These are phyloP conservation scores for Sungouiozyma intestinalis DNA, from an alignment of 805 yeast genomes.

Conservation along the genomic window DNA sequence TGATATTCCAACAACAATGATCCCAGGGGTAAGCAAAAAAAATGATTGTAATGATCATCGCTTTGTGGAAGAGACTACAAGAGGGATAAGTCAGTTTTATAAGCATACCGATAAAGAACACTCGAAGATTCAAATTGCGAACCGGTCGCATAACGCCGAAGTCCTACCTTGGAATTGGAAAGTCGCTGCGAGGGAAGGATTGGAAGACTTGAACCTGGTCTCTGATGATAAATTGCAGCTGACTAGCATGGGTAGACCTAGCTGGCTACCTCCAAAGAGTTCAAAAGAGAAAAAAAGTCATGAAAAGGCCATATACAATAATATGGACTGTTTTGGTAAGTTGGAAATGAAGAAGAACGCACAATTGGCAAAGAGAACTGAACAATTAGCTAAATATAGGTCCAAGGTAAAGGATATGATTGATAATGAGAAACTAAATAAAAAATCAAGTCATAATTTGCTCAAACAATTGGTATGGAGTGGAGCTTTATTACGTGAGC, in stretches of 20 bases:
- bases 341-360: slow-evolving; percentile 1
- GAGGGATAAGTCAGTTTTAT: slow-evolving; percentile 32
- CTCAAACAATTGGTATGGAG: slow-evolving; percentile 21
- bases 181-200: slow-evolving; percentile 28
- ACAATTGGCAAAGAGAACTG: neutral
- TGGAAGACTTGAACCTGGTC: slow-evolving; percentile 50
- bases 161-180: slow-evolving; percentile 29
- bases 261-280: slow-evolving; percentile 59
- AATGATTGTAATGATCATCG: slow-evolving; percentile 12
- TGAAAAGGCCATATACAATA: slow-evolving; percentile 23
- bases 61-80: slow-evolving; percentile 23
- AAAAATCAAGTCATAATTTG: neutral
- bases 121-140: slow-evolving; percentile 26
- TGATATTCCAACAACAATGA: slow-evolving; percentile 35
- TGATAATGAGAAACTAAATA: neutral
- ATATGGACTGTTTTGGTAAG: neutral
- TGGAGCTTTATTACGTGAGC: slow-evolving; percentile 9
- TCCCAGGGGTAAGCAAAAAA: slow-evolving; percentile 31
- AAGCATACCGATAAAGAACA: slow-evolving; percentile 27
- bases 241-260: slow-evolving; percentile 52
- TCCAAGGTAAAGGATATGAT: neutral
- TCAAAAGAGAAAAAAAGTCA: slow-evolving; percentile 42
- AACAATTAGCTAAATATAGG: neutral
- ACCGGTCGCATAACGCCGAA: slow-evolving; percentile 25
- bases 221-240: slow-evolving; percentile 47